These are phyloP conservation scores for Pythium brassicae DNA, from an alignment of 352 stramenopile species.

Conservation along the genomic window DNA sequence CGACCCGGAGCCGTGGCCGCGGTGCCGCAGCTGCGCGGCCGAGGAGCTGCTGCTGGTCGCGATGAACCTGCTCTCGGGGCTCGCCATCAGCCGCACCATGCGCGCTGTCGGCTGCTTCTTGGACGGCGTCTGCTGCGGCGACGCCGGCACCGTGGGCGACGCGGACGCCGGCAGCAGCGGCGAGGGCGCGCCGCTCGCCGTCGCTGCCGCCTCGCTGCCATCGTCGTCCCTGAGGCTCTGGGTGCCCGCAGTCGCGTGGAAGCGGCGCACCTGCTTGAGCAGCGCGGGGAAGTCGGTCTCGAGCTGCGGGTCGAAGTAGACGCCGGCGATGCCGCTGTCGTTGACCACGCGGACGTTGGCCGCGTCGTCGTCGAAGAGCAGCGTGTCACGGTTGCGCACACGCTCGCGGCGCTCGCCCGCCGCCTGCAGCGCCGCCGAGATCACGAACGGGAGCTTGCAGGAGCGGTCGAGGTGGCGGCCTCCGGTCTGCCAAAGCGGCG, in stretches of 20 bases:
- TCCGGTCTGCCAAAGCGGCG: conserved; percentile 49
- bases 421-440: conserved; percentile 55
- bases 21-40: conserved; percentile 6
- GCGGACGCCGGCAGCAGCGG: neutral
- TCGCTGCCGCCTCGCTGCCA: neutral
- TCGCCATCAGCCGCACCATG: conserved; percentile 29
- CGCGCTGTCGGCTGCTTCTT: conserved; percentile 9
- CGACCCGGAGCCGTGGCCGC: conserved; percentile 11
- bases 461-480: conserved; percentile 53
- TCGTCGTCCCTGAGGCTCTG: neutral
- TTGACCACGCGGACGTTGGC: conserved; percentile 72
- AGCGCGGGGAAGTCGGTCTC: conserved; percentile 27
- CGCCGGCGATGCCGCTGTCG: conserved; percentile 64
- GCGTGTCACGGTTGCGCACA: conserved; percentile 60
- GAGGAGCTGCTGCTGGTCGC: conserved; percentile 6
- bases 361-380: conserved; percentile 78
- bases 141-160: neutral
- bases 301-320: conserved; percentile 64
- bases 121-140: conserved; percentile 10
- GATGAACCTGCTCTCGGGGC: conserved; percentile 29
- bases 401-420: conserved; percentile 16
- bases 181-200: neutral
- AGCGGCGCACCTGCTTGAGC: conserved; percentile 36
- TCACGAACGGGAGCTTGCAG: conserved; percentile 75
- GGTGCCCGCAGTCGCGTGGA: conserved; percentile 15